Percentiles rank a stretch among this genome's conserved stretches.
Evolutionary conservation across 192 early-diverging fungal species (phyloP).

Genomic region (Rhizoclosmatium globosum): DNA sequence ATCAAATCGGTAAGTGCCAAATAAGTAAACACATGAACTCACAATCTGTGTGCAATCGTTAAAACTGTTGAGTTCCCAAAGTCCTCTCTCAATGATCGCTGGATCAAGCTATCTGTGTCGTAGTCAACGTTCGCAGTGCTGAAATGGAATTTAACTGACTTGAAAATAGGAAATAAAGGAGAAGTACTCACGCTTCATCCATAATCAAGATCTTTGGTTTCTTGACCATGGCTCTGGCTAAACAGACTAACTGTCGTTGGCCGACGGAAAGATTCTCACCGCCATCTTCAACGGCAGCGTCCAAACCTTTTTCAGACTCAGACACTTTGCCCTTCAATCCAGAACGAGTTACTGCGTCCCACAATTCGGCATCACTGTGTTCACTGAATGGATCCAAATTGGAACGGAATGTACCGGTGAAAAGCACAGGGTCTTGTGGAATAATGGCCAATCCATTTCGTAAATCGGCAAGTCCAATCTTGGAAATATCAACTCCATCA

Average conservation of each 20-base stretch:
- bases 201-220: conserved; percentile 58
- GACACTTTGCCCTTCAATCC: conserved; percentile 51
- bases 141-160: conserved; percentile 24
- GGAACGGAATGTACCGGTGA: conserved; percentile 62
- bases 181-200: conserved; percentile 38
- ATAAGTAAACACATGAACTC: background rate
- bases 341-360: conserved; percentile 71
- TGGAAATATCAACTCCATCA: conserved; percentile 74
- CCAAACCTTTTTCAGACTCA: conserved; percentile 58
- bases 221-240: conserved; percentile 62
- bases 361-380: conserved; percentile 70
- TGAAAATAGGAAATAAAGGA: conserved; percentile 29
- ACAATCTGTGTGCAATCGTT: conserved; percentile 57
- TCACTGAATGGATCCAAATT: conserved; percentile 79
- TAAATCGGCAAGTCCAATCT: conserved; percentile 68
- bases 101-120: conserved; percentile 57
- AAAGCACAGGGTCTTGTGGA: conserved; percentile 66
- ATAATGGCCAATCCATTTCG: conserved; percentile 60
- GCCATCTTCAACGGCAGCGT: conserved; percentile 74
- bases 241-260: conserved; percentile 66
- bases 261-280: conserved; percentile 90
- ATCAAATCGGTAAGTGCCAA: background rate
- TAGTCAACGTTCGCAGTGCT: conserved; percentile 56
- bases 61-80: conserved; percentile 59
- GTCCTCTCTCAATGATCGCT: conserved; percentile 52